Evolutionary conservation across 805 yeast species (phyloP).

Genomic region (Candida ipomoeae): DNA sequence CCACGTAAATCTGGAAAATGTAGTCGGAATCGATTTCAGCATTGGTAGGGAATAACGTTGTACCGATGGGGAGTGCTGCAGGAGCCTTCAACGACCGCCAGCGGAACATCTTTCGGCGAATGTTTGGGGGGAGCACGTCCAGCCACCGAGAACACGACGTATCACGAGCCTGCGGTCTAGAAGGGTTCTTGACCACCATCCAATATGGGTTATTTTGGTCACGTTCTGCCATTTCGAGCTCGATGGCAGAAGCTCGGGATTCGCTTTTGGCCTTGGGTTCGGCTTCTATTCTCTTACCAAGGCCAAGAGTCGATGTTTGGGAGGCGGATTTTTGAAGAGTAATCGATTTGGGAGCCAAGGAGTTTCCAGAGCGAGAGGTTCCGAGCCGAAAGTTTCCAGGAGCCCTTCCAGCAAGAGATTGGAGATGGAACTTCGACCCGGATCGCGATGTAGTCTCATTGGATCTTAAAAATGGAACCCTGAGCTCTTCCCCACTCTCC

Average conservation of each 20-base stretch:
- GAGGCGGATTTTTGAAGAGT: neutral
- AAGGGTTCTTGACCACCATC: conserved; percentile 58
- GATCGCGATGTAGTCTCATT: neutral
- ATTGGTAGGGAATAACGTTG: conserved; percentile 70
- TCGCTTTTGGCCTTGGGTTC: conserved; percentile 3
- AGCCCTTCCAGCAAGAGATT: neutral
- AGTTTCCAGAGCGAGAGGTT: too few relatives aligned
- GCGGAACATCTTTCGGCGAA: conserved; percentile 64
- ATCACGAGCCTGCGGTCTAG: conserved; percentile 41
- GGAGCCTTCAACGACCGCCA: conserved; percentile 95
- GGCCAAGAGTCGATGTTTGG: too few relatives aligned
- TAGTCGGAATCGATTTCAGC: conserved; percentile 68
- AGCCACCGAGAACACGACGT: conserved; percentile 62
- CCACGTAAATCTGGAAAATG: conserved; percentile 79
- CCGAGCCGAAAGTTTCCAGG: too few relatives aligned
- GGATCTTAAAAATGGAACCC: neutral
- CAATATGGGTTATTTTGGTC: conserved; percentile 24
- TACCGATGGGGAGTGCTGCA: conserved; percentile 82
- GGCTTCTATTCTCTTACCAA: neutral
- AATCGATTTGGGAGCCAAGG: neutral
- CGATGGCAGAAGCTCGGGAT: conserved; percentile 10
- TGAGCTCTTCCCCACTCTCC: neutral
- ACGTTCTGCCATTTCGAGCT: conserved; percentile 9
- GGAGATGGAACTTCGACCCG: neutral
- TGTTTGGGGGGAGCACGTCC: conserved; percentile 76